Percentiles rank a stretch among this genome's conserved stretches.
These are phyloP conservation scores for Backusella sp. DNA, from an alignment of 192 early-diverging fungal species.

Conservation along the genomic window DNA sequence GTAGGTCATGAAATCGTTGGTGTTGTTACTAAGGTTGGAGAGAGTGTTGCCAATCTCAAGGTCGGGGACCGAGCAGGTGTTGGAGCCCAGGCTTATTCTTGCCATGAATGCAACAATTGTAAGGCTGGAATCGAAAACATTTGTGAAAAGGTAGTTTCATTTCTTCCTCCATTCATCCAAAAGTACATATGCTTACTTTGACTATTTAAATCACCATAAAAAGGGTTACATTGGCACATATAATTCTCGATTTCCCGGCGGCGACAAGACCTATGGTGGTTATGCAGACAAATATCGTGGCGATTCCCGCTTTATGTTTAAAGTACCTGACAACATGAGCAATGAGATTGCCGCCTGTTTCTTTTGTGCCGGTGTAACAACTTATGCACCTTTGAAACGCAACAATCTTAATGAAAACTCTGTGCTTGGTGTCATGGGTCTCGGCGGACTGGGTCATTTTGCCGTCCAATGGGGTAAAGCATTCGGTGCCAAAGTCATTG, in stretches of 20 bases:
- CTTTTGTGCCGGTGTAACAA: slow-evolving; percentile 71
- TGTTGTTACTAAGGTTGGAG: slow-evolving; percentile 38
- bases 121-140: slow-evolving; percentile 36
- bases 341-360: slow-evolving; percentile 64
- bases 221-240: slow-evolving; percentile 49
- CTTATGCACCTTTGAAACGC: slow-evolving; percentile 52
- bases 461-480: slow-evolving; percentile 54
- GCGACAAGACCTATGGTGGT: slow-evolving; percentile 48
- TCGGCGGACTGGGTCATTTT: slow-evolving; percentile 68
- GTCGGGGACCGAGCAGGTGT: slow-evolving; percentile 55
- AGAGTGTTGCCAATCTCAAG: slow-evolving; percentile 35
- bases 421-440: slow-evolving; percentile 60
- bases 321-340: slow-evolving; percentile 54
- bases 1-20: slow-evolving; percentile 59
- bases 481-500: slow-evolving; percentile 50
- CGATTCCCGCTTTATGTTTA: slow-evolving; percentile 59
- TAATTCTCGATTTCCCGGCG: slow-evolving; percentile 37
- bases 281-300: slow-evolving; percentile 54
- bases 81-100: slow-evolving; percentile 64
- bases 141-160: slow-evolving; percentile 26
- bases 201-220: background rate
- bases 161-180: background rate
- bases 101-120: slow-evolving; percentile 44
- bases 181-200: too few species aligned
- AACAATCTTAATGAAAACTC: slow-evolving; percentile 41